Evolutionary conservation across 768 basidiomycete genomes (phyloP), one percentile per base, ranked within the genome.

Genomic region (Tulasnella sp.): DNA sequence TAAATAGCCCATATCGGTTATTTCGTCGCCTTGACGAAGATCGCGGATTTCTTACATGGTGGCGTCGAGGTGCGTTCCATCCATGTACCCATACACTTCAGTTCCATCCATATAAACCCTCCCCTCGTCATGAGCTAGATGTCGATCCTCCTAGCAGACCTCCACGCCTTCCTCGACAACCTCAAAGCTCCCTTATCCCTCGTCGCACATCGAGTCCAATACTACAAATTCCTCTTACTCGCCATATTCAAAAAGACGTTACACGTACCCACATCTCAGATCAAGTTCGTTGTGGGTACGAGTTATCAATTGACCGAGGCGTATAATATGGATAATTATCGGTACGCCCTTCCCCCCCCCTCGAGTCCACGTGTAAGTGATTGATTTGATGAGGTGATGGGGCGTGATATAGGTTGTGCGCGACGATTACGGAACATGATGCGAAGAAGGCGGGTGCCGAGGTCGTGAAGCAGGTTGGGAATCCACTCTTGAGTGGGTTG

Each of bases 401-500:
- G n/a, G n/a, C n/a, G n/a, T n/a, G n/a, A n/a, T n/a, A n/a, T n/a
- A 38, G 34, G 66, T 80, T 98, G 51, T 88, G 86, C 66, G 82
- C 94, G n/a, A 85, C 82, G 61, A 92, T 95, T 19, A 83, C 90
- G 1, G 91, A 97, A 66, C 93, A 95, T 71, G 96, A 98, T 65
- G 92, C 95, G 24, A 95, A 95, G 71, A 96, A 96, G 72, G 96
- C 96, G 0, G 96, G 96, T 4, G 94, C 96, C 1, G 96, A 98
- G 70, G 96, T 98, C 58, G 96, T 99, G 65, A 98, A 98, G 72
- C 95, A 97, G 71, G 88, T 94, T 4, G 88, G 92, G 63, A 91
- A 86, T 67, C 88, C 93, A 0, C 74, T 94, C 51, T 75, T 99
- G 56, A 92, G 90, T 63, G 93, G 93, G 1, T 72, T 98, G 63